Conservation (phyloP, 2,329 filamentous ascomycete genomes). For the Trichoderma sp. region DNA sequence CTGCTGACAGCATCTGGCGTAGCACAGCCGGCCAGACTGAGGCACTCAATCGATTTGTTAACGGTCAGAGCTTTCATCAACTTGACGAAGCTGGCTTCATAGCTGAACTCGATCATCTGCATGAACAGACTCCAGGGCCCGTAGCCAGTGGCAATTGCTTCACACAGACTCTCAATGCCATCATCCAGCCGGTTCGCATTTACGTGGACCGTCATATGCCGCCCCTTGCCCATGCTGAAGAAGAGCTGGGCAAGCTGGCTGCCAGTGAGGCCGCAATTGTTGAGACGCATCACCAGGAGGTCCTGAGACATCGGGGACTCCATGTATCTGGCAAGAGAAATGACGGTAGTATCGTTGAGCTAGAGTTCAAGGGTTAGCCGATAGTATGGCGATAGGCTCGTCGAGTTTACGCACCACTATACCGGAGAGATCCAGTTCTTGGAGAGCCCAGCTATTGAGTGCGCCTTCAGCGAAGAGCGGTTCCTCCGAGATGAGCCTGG, state of each 20-base stretch:
- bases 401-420: constrained; percentile 48
- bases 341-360: constrained; percentile 54
- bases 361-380: constrained; percentile 32
- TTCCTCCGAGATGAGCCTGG: constrained; percentile 49
- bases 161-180: constrained; percentile 54
- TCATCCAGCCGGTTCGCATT: constrained; percentile 57
- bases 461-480: constrained; percentile 52
- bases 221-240: constrained; percentile 51
- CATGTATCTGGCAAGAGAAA: constrained; percentile 52
- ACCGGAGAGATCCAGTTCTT: constrained; percentile 58
- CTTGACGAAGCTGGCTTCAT: constrained; percentile 55
- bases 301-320: constrained; percentile 44
- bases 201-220: constrained; percentile 52
- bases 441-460: constrained; percentile 50
- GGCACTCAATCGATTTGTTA: constrained; percentile 54
- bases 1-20: constrained; percentile 50
- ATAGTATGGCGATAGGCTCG: no score
- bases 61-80: constrained; percentile 53
- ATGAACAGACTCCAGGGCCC: constrained; percentile 55
- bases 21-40: constrained; percentile 58
- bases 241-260: constrained; percentile 54
- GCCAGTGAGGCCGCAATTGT: constrained; percentile 56
- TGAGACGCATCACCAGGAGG: constrained; percentile 51
- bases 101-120: constrained; percentile 60
- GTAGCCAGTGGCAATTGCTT: constrained; percentile 50